A percentile compares a stretch with the other conserved stretches of the same genome.
Conservation (phyloP, 2,329 filamentous ascomycete genomes). For the Fusarium sp. region DNA sequence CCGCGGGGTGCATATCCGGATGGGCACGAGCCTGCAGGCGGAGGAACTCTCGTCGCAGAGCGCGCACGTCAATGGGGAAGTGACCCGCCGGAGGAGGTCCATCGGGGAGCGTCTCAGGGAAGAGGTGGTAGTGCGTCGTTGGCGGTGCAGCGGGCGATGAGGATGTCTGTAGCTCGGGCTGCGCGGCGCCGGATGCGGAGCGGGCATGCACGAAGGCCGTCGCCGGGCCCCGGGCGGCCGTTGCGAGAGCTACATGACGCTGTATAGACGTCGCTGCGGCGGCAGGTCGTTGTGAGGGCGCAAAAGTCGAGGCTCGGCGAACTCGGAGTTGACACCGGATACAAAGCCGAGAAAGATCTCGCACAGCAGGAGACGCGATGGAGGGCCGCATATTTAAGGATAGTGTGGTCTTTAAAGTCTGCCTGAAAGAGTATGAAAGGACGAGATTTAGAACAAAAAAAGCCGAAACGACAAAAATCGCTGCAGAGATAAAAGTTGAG, state of each 20-base stretch:
- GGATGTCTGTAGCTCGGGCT: constrained; percentile 15
- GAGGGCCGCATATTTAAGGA: constrained; percentile 48
- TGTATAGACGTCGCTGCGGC: constrained; percentile 13
- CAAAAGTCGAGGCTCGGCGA: constrained; percentile 46
- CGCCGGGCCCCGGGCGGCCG: constrained; percentile 8
- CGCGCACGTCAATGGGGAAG: constrained; percentile 80
- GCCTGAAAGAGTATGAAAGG: neutral
- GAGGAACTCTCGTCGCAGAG: constrained; percentile 88
- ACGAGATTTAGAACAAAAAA: neutral
- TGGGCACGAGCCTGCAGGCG: constrained; percentile 83
- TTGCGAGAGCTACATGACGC: constrained; percentile 17
- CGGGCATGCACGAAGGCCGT: constrained; percentile 20
- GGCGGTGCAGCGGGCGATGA: constrained; percentile 37
- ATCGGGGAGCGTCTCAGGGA: constrained; percentile 81
- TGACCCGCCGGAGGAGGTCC: constrained; percentile 84
- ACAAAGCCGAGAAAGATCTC: constrained; percentile 54
- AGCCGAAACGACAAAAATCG: neutral
- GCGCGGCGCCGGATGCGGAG: constrained; percentile 33
- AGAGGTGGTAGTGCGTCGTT: constrained; percentile 85
- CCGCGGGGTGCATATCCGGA: constrained; percentile 75
- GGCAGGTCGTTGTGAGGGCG: constrained; percentile 35
- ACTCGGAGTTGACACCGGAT: constrained; percentile 53
- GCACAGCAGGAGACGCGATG: constrained; percentile 43
- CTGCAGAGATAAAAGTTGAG: constrained; percentile 1
- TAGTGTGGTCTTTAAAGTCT: neutral